Evolutionary conservation across 257 asterid species (phyloP), one percentile per base, ranked within the genome.

Genomic region (Fraxinus cuspidata): DNA sequence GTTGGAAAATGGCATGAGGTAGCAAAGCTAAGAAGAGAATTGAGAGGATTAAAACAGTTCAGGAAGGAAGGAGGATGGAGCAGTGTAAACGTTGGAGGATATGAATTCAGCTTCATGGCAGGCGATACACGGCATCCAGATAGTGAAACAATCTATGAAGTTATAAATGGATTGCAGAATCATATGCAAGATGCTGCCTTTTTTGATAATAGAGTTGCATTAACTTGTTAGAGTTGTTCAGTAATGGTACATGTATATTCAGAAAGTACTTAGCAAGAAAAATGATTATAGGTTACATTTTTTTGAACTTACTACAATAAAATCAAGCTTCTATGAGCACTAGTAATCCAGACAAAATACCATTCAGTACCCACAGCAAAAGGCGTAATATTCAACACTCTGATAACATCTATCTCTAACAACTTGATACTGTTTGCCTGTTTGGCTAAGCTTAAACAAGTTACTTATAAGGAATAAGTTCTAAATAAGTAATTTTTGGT

Each of bases 51-150:
- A 13, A 69, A 47, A 72, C 65, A 63, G 81, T 42, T 83, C 42
- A 75, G 40, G 63, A 87, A 85, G 84, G 91, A 78, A 76, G 85
- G 87, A 42, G 91, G 91, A 13, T 85, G 91, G 89, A 87, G 91
- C 75, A 77, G 87, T 37, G 82, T 87, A 5, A 49, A 84, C 72
- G 25, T 85, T n/a, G 77, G 79, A 47, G 89, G 89, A 8, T 18
- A 60, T 23, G 79, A 79, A 74, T 78, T 74, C 18, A 49, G 81
- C 12, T 87, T 87, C 71, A 75, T 82, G 79, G 91, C 80, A 0
- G 91, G 88, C 0, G 89, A 81, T 21, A 83, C 87, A 0, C 80
- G 28, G 58, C 77, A 68, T 76, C 73, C 66, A 0, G 78, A 85
- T 28, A 85, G 85, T 63, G 25, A 0, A 15, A 10, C 23, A 74